A percentile compares a stretch with the other conserved stretches of the same genome.
Conservation (phyloP, 129 eudicot species). For the Flaveria linearis region DNA sequence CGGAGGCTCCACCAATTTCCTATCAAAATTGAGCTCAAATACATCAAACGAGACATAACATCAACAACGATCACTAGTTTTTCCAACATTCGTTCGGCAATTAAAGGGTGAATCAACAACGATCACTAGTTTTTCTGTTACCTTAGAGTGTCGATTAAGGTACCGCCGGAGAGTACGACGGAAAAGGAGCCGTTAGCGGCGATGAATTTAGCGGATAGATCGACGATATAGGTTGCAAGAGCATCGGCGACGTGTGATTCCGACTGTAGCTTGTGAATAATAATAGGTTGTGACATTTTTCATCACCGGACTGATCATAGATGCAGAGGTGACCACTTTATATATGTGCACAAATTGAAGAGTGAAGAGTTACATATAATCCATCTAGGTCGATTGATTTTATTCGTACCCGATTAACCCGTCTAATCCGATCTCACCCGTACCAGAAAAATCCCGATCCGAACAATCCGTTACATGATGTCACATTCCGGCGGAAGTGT, state of each 20-base stretch:
- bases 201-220: slow-evolving; percentile 54
- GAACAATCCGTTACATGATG: too few relatives aligned
- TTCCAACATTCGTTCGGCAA: background rate
- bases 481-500: too few relatives aligned
- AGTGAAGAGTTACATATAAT: too few relatives aligned
- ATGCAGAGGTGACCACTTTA: background rate
- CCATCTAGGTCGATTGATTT: too few relatives aligned
- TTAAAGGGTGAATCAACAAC: background rate
- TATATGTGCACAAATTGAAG: background rate
- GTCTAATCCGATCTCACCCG: too few relatives aligned
- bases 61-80: background rate
- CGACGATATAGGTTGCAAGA: slow-evolving; percentile 62
- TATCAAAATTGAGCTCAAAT: background rate
- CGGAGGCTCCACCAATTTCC: slow-evolving; percentile 34
- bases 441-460: too few relatives aligned
- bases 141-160: slow-evolving; percentile 80
- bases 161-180: slow-evolving; percentile 80
- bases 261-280: slow-evolving; percentile 20
- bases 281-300: slow-evolving; percentile 24
- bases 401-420: too few relatives aligned
- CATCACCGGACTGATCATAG: slow-evolving; percentile 5
- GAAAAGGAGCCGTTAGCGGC: slow-evolving; percentile 69
- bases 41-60: slow-evolving; percentile 1
- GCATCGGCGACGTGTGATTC: slow-evolving; percentile 68
- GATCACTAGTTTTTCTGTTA: background rate